Base-by-base conservation (phyloP, 2,329 filamentous ascomycete species). In the Cadophora luteo-olivacea region DNA sequence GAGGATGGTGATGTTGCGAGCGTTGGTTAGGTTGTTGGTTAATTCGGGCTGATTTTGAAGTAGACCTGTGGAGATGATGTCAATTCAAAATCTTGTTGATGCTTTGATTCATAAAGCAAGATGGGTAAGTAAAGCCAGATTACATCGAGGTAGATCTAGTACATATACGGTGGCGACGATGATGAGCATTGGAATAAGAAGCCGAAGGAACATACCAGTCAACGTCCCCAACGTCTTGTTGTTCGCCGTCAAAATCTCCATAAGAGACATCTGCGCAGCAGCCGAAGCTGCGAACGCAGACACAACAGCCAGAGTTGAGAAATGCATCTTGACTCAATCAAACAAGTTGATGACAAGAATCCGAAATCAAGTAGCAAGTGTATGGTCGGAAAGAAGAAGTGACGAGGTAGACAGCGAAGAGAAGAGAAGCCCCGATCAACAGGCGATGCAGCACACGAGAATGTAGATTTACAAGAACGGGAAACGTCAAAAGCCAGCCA, bases 1-100 rank as follows among this genome's bases (percentile, higher is more conserved):
- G 22, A 79, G 72, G 61, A 79, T 81, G 14, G 87, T 89, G 68
- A 89, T 81, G 73, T 88, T 86, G 19, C 72, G 72, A 3, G 81
- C 78, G 32, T 70, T 74, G 41, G 72, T 73, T 29, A 87, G 76
- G 5, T 77, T 65, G 16, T 73, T 54, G 19, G 81, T 66, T 29
- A 85, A 72, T 6, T 75, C 72, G 9, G 81, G 79, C 61, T 79
- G 77, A 24, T 72, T 68, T 11, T 71, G 63, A 24, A 85, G 76
- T 65, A 84, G 77, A 4, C 71, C 72, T 49, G 36, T 14, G 75
- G 49, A 12, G 9, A 45, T 6, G 4, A 19, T 45, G 11, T 45
- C 4, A 45, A 14, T 19, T 16, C 4, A 19, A 5, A 11, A 16
- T 45, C 16, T 45, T 16, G 41, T 19, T 45, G 12, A 19, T 16